Percentiles rank a stretch among this genome's conserved stretches.
Conservation (phyloP, 1,284 basidiomycete genomes). For the Leucocoprinus gongylophorus region DNA sequence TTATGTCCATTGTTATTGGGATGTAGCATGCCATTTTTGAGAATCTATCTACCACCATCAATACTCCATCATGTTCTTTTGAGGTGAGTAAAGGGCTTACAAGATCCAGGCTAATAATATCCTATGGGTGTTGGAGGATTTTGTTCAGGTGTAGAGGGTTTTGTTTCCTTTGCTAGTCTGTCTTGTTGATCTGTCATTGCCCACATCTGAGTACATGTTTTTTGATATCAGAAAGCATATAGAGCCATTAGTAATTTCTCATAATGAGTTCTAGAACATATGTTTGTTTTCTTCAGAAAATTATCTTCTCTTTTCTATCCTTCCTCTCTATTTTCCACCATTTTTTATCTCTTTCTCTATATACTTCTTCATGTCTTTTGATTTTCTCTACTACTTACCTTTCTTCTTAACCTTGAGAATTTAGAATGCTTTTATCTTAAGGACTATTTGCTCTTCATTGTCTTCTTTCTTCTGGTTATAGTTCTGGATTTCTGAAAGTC, state of each 20-base stretch:
- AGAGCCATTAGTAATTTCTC: constrained; percentile 40
- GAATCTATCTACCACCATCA: constrained; percentile 18
- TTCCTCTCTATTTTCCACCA: no score
- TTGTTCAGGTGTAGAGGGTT: constrained; percentile 20
- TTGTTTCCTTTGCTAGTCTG: constrained; percentile 13
- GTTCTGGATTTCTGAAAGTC: constrained; percentile 21
- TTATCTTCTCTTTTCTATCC: no score
- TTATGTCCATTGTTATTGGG: background rate
- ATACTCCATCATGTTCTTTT: constrained; percentile 28
- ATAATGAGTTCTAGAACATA: background rate
- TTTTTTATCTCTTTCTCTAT: no score
- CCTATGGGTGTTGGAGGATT: constrained; percentile 23
- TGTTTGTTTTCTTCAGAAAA: no score
- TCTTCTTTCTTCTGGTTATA: constrained; percentile 25
- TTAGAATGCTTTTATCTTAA: no score
- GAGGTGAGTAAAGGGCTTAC: constrained; percentile 31
- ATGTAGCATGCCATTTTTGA: background rate
- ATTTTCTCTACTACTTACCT: no score
- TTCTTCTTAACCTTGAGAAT: no score
- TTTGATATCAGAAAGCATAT: constrained; percentile 22
- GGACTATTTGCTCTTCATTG: no score
- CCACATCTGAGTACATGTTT: constrained; percentile 34
- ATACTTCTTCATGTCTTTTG: no score
- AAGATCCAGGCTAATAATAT: constrained; percentile 30
- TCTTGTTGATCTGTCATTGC: constrained; percentile 33